Conservation (phyloP, 2,329 filamentous ascomycete species). For the Ciborinia camelliae region DNA sequence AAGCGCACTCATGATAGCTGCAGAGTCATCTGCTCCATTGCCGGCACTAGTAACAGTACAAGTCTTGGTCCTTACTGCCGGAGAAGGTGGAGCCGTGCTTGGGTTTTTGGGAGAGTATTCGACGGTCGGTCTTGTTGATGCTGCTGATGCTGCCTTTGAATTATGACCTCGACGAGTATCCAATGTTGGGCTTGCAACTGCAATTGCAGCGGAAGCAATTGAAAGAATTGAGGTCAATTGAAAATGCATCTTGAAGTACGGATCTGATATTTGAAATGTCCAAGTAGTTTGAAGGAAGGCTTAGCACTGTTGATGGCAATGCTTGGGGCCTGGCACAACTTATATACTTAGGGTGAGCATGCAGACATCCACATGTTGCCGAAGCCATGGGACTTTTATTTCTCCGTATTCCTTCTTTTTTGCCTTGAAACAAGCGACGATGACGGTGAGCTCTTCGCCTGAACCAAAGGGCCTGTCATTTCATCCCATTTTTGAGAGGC, state of each 20-base stretch:
- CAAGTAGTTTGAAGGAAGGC: background rate
- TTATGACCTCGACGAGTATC: constrained; percentile 15
- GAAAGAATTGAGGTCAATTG: constrained; percentile 27
- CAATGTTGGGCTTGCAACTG: constrained; percentile 29
- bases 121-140: constrained; percentile 30
- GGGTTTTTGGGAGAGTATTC: constrained; percentile 29
- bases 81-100: constrained; percentile 21
- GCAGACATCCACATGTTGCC: background rate
- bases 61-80: constrained; percentile 26
- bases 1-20: constrained; percentile 52
- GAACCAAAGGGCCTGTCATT: background rate
- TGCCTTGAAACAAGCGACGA: background rate
- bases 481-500: constrained; percentile 4
- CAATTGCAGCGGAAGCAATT: constrained; percentile 26
- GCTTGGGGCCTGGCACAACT: background rate
- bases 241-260: constrained; percentile 31
- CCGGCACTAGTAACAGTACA: constrained; percentile 35
- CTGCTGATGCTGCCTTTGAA: constrained; percentile 27
- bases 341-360: constrained; percentile 13
- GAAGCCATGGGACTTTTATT: background rate
- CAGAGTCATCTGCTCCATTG: constrained; percentile 36
- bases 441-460: background rate
- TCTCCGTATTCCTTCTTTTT: constrained; percentile 2
- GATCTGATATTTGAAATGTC: background rate
- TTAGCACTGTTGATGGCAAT: background rate